Evolutionary conservation across 2,329 filamentous ascomycete species (phyloP).

Genomic region (Sclerotinia trifoliorum): DNA sequence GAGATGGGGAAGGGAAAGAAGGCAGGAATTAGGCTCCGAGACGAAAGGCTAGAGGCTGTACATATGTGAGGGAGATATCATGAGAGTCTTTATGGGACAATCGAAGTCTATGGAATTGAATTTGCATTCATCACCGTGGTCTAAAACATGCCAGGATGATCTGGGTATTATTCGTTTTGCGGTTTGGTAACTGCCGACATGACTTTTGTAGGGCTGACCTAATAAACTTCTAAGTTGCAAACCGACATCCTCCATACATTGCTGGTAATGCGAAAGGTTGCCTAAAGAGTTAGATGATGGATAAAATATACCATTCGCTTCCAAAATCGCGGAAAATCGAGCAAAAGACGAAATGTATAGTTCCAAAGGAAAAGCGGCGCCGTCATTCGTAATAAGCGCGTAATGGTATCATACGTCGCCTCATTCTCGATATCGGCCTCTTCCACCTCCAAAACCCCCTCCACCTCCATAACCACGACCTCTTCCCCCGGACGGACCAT

Average conservation of each 20-base stretch:
- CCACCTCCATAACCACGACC: constrained; percentile 50
- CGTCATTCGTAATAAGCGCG: neutral
- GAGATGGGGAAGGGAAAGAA: constrained; percentile 23
- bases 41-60: constrained; percentile 25
- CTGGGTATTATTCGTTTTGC: constrained; percentile 3
- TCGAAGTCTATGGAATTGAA: constrained; percentile 3
- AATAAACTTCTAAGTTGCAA: neutral
- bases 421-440: constrained; percentile 39
- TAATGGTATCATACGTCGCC: constrained; percentile 29
- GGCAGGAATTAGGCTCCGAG: neutral
- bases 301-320: neutral
- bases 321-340: neutral
- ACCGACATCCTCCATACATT: neutral
- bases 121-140: neutral
- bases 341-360: neutral
- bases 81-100: neutral
- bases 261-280: neutral
- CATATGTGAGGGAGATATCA: constrained; percentile 25
- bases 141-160: neutral
- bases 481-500: constrained; percentile 46
- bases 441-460: constrained; percentile 48
- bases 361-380: neutral
- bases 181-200: neutral
- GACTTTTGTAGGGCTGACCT: constrained; percentile 8
- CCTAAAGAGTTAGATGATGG: neutral